These are phyloP conservation scores for Pseudomicrostroma phylloplanum DNA, from an alignment of 1,284 basidiomycete species.

Conservation along the genomic window DNA sequence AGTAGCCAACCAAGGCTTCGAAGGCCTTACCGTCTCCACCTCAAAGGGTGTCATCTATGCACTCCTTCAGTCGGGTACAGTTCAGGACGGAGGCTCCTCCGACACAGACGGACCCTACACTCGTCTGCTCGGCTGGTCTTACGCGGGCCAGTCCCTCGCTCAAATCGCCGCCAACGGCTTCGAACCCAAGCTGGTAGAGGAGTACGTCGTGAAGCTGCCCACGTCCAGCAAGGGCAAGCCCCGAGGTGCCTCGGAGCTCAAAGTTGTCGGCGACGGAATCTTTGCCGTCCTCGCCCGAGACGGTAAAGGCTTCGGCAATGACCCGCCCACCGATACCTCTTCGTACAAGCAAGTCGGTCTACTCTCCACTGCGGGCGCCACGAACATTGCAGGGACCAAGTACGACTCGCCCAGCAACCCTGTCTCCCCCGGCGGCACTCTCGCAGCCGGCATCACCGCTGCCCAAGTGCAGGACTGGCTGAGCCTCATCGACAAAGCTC, in stretches of 20 bases:
- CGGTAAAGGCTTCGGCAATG: constrained; percentile 60
- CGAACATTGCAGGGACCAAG: constrained; percentile 60
- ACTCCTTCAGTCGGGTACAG: constrained; percentile 61
- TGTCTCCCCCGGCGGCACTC: constrained; percentile 57
- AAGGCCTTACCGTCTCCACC: constrained; percentile 60
- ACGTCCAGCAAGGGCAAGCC: constrained; percentile 58
- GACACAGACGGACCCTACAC: constrained; percentile 53
- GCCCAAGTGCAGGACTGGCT: constrained; percentile 61
- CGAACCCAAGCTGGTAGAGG: constrained; percentile 36
- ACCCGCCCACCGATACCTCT: constrained; percentile 53
- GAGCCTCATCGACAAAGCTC: constrained; percentile 55
- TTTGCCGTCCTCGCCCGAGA: constrained; percentile 63
- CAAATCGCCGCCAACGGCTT: constrained; percentile 26
- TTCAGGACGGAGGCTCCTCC: constrained; percentile 57
- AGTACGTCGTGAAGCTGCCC: constrained; percentile 64
- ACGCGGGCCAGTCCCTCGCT: constrained; percentile 6
- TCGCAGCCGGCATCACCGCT: constrained; percentile 55
- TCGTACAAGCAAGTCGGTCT: constrained; percentile 56
- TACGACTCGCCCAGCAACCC: constrained; percentile 60
- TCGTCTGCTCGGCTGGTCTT: constrained; percentile 57
- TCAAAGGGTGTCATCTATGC: constrained; percentile 59
- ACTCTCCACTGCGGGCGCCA: constrained; percentile 58
- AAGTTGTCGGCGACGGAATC: constrained; percentile 55
- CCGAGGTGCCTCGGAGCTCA: constrained; percentile 59
- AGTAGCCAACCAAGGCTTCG: constrained; percentile 59